phyloP scores from a whole-genome alignment of 495 filamentous ascomycete genomes.

The Lophium mytilinum region DNA sequence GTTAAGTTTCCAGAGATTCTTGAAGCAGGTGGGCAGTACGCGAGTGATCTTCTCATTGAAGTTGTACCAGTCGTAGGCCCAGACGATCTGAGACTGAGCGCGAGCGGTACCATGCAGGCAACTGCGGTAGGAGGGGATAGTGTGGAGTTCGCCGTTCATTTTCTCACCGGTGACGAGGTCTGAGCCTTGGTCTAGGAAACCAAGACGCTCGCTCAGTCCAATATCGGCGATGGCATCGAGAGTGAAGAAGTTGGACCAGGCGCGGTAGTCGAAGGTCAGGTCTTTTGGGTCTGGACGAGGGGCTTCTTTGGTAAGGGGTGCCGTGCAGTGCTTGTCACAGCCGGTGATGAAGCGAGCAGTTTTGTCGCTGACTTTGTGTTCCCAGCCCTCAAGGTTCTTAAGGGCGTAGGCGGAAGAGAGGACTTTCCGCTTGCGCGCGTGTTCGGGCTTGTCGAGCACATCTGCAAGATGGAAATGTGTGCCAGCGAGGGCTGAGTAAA shows the following conservation, averaged over 20 bases:
- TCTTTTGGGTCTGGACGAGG: constrained; percentile 7
- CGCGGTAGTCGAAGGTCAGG: constrained; percentile 16
- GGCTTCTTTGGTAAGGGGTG: neutral
- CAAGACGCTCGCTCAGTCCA: constrained; percentile 43
- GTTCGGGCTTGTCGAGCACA: constrained; percentile 25
- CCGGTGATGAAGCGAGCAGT: constrained; percentile 14
- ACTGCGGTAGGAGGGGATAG: constrained; percentile 35
- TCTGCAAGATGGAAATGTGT: constrained; percentile 25
- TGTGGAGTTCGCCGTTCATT: constrained; percentile 37
- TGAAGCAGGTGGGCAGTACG: constrained; percentile 18
- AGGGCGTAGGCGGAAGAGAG: constrained; percentile 10
- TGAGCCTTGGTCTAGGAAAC: constrained; percentile 43
- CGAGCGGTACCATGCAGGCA: constrained; percentile 42
- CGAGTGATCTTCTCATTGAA: constrained; percentile 21
- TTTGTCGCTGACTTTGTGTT: constrained; percentile 16
- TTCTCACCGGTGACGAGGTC: constrained; percentile 37
- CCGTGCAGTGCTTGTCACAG: constrained; percentile 23
- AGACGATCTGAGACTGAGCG: constrained; percentile 38
- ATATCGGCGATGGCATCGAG: constrained; percentile 42
- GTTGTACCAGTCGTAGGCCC: constrained; percentile 43
- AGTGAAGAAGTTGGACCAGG: constrained; percentile 20
- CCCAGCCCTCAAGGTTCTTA: constrained; percentile 13
- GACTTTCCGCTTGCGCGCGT: constrained; percentile 28
- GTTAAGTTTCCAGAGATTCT: neutral
- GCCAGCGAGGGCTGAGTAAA: neutral